Evolutionary conservation across 768 basidiomycete species (phyloP), one percentile per base, ranked within the genome.

Genomic region (Mycena metata): DNA sequence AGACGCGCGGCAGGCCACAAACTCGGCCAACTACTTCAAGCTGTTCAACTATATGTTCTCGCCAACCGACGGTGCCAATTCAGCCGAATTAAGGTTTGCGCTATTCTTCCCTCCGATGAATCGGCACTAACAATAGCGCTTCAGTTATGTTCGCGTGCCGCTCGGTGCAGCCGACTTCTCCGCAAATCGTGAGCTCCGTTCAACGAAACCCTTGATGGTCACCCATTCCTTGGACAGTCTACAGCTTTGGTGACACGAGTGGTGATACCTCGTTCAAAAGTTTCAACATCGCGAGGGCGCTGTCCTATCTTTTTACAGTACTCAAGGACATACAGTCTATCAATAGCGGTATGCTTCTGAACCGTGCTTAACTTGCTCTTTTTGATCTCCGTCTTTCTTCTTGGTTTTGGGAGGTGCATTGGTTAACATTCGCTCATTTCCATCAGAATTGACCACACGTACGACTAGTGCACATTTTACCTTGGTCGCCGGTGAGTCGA

Each of bases 91-190:
- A 55, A 89, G 87, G 55, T 90, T 88, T 72, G 80, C 92, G 6
- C 15, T 45, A 26, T 62, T 5, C 56, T 17, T n/a, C 21, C 26
- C 6, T 21, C 0, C 11, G 17, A 19, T 0, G 23, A 2, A 15
- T 0, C 30, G 30, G 30, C 7, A 12, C 21, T 30, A 19, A 54
- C 43, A 1, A 30, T 39, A 8, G 26, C n/a, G 91, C 0, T 79
- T 94, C 58, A 89, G 88, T 47, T 91, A 90, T 72, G 78, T 94
- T 55, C 86, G 93, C 15, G 82, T 93, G 24, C 88, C 92, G 0
- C 83, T 94, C 12, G 93, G 92, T 5, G 90, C 92, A 2, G 86
- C 90, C 1, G 92, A 94, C 76, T 93, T 93, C 73, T 92, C 92
- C 13, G 79, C 85, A 4, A 81, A 72, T 4, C 70, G 91, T 90